Evolutionary conservation across 1,284 basidiomycete species (phyloP).

Genomic region (Salmacisia buchloeana): DNA sequence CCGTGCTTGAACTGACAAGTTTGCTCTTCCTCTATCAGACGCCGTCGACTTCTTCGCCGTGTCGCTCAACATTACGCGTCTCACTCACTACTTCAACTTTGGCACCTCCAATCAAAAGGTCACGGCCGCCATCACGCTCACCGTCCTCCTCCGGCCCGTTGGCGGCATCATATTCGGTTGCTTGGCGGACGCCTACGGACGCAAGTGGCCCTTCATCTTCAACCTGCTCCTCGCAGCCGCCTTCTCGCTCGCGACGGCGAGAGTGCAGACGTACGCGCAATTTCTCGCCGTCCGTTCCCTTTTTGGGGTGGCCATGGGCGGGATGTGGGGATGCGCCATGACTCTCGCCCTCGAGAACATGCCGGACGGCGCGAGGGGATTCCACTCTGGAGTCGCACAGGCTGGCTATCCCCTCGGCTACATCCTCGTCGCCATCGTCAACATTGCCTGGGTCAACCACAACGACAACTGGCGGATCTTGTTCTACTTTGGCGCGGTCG

Average conservation of each 20-base stretch:
- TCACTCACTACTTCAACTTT: slow-evolving; percentile 17
- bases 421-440: slow-evolving; percentile 31
- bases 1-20: background rate
- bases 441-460: slow-evolving; percentile 28
- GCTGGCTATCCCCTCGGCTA: slow-evolving; percentile 34
- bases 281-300: slow-evolving; percentile 36
- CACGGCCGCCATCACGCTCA: slow-evolving; percentile 32
- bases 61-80: slow-evolving; percentile 32
- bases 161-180: slow-evolving; percentile 35
- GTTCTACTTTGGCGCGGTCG: slow-evolving; percentile 37
- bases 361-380: slow-evolving; percentile 28
- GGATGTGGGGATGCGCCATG: slow-evolving; percentile 16
- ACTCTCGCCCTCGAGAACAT: slow-evolving; percentile 28
- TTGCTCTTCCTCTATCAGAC: slow-evolving; percentile 11
- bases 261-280: slow-evolving; percentile 19
- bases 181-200: slow-evolving; percentile 14
- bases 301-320: slow-evolving; percentile 33
- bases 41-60: slow-evolving; percentile 48
- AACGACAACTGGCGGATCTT: slow-evolving; percentile 24
- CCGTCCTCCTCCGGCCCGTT: slow-evolving; percentile 27
- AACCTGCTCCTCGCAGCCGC: slow-evolving; percentile 30
- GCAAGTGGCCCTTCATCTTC: slow-evolving; percentile 28
- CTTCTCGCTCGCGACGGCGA: slow-evolving; percentile 30
- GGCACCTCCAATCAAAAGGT: slow-evolving; percentile 19
- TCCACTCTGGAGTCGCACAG: slow-evolving; percentile 33